A percentile compares a stretch with the other conserved stretches of the same genome.
Conservation (phyloP, 495 filamentous ascomycete species). For the Penicillium angulare region DNA sequence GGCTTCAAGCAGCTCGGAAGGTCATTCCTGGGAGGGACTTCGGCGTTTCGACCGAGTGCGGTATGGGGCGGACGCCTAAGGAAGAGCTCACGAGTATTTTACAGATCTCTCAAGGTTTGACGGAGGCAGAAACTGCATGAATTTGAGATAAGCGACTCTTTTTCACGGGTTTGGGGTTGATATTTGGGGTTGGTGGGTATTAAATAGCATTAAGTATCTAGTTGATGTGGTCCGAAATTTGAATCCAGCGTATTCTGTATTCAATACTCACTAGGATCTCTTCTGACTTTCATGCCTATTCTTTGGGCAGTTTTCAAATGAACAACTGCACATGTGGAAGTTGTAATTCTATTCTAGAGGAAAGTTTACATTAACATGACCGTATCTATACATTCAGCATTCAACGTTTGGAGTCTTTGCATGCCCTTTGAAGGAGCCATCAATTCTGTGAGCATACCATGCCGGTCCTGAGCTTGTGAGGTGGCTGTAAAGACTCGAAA, state of each 20-base stretch:
- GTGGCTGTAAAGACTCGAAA: too few species aligned
- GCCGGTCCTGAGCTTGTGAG: too few species aligned
- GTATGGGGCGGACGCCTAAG: slow-evolving; percentile 37
- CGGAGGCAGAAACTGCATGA: background rate
- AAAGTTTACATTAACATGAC: background rate
- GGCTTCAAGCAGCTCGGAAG: slow-evolving; percentile 32
- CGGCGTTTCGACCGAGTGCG: slow-evolving; percentile 45
- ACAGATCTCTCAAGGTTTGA: slow-evolving; percentile 2
- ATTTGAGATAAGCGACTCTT: background rate
- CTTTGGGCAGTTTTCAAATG: background rate
- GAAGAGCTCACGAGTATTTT: slow-evolving; percentile 36
- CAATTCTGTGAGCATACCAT: too few species aligned
- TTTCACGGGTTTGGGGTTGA: too few species aligned
- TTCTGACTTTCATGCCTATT: background rate
- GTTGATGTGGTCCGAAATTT: background rate
- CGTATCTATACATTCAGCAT: background rate
- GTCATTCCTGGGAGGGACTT: slow-evolving; percentile 13
- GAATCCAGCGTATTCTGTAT: background rate
- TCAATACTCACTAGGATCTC: background rate
- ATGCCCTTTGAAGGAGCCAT: too few species aligned
- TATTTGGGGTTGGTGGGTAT: background rate
- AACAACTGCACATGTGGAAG: background rate
- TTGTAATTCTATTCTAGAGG: background rate
- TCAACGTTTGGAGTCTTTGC: too few species aligned
- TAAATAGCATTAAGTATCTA: background rate